These are phyloP conservation scores for Cardamine resedifolia DNA, from an alignment of 345 rosid genomes.

Conservation along the genomic window DNA sequence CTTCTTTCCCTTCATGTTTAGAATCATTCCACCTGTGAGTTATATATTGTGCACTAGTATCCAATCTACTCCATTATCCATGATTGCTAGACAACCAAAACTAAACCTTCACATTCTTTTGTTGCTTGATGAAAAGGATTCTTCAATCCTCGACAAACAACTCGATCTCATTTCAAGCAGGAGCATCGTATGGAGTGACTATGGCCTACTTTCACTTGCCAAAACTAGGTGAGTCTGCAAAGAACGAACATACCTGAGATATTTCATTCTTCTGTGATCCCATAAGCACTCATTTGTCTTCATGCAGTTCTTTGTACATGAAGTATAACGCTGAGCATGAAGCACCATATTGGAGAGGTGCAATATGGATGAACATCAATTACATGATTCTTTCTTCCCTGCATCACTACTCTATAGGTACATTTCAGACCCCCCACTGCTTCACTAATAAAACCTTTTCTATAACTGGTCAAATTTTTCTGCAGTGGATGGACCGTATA, in stretches of 20 bases:
- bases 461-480: conserved; percentile 6
- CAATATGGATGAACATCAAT: conserved; percentile 93
- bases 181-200: conserved; percentile 74
- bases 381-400: conserved; percentile 87
- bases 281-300: neutral
- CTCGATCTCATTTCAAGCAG: conserved; percentile 76
- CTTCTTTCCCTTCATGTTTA: conserved; percentile 90
- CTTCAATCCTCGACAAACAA: conserved; percentile 81
- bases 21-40: conserved; percentile 87
- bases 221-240: conserved; percentile 63
- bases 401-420: conserved; percentile 77
- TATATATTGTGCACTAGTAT: conserved; percentile 4
- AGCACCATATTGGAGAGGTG: conserved; percentile 97
- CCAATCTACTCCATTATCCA: neutral
- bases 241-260: neutral
- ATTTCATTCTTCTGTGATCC: neutral
- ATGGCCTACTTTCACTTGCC: conserved; percentile 91
- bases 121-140: conserved; percentile 49
- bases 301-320: conserved; percentile 77
- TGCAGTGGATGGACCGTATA: conserved; percentile 78
- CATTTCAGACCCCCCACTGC: neutral
- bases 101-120: neutral
- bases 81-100: neutral
- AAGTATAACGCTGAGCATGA: conserved; percentile 84
- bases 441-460: neutral